Conservation (phyloP, 176 grass and related monocot genomes). For the Microstegium vimineum region DNA sequence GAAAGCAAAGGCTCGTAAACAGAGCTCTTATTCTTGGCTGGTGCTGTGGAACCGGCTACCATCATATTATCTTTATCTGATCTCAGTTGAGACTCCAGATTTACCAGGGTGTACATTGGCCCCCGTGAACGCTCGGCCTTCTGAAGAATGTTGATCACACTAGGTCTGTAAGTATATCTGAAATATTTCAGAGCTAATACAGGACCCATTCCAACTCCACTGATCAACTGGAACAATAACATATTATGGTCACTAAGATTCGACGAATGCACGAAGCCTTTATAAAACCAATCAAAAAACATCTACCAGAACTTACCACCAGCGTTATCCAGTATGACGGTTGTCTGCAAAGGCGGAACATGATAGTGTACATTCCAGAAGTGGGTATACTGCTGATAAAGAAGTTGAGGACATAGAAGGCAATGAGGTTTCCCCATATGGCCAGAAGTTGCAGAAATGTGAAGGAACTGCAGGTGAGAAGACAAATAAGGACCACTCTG, state of each 20-base stretch:
- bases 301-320: slow-evolving; percentile 41
- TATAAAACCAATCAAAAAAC: slow-evolving; percentile 2
- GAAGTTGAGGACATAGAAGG: slow-evolving; percentile 86
- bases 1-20: slow-evolving; percentile 81
- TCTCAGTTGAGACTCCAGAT: slow-evolving; percentile 76
- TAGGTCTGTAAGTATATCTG: slow-evolving; percentile 84
- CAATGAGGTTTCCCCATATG: slow-evolving; percentile 86
- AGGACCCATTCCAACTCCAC: slow-evolving; percentile 84
- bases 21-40: slow-evolving; percentile 50
- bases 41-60: slow-evolving; percentile 24
- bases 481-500: slow-evolving; percentile 6
- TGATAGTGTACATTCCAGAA: slow-evolving; percentile 85
- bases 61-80: slow-evolving; percentile 45
- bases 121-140: slow-evolving; percentile 75
- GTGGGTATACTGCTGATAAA: slow-evolving; percentile 65
- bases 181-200: slow-evolving; percentile 90
- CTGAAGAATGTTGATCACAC: slow-evolving; percentile 87
- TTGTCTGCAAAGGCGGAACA: slow-evolving; percentile 76
- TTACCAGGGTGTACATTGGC: slow-evolving; percentile 61
- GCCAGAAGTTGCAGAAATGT: slow-evolving; percentile 78
- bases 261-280: not conserved
- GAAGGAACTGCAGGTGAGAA: slow-evolving; percentile 67
- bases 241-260: not conserved
- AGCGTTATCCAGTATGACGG: slow-evolving; percentile 90
- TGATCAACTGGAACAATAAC: slow-evolving; percentile 63